Evolutionary conservation across 2,329 filamentous ascomycete genomes (phyloP).

Genomic region (Claviceps quebecensis): DNA sequence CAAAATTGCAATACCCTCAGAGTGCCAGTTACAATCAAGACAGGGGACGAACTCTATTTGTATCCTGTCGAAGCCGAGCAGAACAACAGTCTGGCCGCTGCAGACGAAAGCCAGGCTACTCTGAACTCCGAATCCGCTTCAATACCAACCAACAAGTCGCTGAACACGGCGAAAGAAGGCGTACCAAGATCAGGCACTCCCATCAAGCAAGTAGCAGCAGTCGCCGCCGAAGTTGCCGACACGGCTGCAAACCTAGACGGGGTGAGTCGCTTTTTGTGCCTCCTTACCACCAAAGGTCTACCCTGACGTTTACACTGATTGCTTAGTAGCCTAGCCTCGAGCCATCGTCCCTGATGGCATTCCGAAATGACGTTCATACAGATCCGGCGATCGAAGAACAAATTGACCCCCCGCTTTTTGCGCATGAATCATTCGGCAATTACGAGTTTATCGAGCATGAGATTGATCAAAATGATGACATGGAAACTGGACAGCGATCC

Average conservation of each 20-base stretch:
- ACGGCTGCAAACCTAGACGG: slow-evolving; percentile 24
- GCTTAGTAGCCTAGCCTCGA: slow-evolving; percentile 7
- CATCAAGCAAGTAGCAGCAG: slow-evolving; percentile 26
- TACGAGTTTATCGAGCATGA: slow-evolving; percentile 22
- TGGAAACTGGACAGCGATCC: slow-evolving; percentile 9
- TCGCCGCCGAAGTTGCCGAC: slow-evolving; percentile 31
- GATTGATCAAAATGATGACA: slow-evolving; percentile 14
- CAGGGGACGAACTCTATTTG: neutral
- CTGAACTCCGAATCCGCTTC: slow-evolving; percentile 2
- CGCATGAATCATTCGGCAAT: slow-evolving; percentile 32
- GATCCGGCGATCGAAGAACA: neutral
- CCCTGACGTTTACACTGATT: slow-evolving; percentile 9
- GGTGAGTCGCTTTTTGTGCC: slow-evolving; percentile 6
- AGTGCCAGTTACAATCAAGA: slow-evolving; percentile 8
- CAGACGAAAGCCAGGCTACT: slow-evolving; percentile 1
- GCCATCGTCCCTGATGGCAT: neutral
- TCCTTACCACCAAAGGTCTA: slow-evolving; percentile 1
- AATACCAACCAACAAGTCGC: slow-evolving; percentile 13
- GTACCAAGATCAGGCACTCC: slow-evolving; percentile 21
- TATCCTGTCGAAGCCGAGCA: slow-evolving; percentile 6
- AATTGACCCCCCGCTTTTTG: slow-evolving; percentile 25
- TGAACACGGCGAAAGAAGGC: neutral
- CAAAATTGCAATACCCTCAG: slow-evolving; percentile 9
- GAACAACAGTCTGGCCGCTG: neutral
- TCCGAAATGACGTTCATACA: neutral